Conservation (phyloP, 768 basidiomycete genomes). For the Suillus americanus region DNA sequence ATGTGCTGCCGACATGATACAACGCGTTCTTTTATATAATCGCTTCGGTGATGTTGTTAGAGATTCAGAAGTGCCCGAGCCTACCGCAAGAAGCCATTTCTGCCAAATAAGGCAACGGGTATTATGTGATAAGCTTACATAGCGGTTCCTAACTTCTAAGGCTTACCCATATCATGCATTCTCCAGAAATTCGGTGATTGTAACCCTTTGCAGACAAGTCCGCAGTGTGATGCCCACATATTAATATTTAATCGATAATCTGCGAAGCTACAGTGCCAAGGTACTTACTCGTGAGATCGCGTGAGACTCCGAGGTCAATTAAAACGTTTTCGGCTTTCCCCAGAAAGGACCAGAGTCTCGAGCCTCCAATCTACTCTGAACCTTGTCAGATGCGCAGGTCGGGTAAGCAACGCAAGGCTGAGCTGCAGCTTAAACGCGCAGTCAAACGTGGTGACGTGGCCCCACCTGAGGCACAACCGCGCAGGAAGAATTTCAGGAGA, state of each 20-base stretch:
- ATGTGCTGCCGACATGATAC: neutral
- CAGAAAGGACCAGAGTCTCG: neutral
- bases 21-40: neutral
- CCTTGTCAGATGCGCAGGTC: conserved; percentile 38
- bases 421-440: conserved; percentile 78
- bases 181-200: neutral
- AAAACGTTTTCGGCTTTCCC: neutral
- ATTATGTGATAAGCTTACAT: conserved; percentile 7
- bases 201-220: too few relatives aligned
- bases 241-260: neutral
- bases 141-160: too few relatives aligned
- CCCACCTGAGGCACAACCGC: conserved; percentile 36
- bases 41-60: conserved; percentile 2
- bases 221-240: neutral
- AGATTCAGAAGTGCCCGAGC: neutral
- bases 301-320: neutral
- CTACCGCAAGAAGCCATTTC: too few relatives aligned
- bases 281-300: too few relatives aligned
- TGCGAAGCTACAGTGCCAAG: neutral
- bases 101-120: neutral
- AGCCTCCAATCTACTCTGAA: neutral
- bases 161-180: neutral
- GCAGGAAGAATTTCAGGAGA: conserved; percentile 9
- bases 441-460: conserved; percentile 74
- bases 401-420: conserved; percentile 66